phyloP scores from a whole-genome alignment of 345 rosid species.

The Murraya paniculata region DNA sequence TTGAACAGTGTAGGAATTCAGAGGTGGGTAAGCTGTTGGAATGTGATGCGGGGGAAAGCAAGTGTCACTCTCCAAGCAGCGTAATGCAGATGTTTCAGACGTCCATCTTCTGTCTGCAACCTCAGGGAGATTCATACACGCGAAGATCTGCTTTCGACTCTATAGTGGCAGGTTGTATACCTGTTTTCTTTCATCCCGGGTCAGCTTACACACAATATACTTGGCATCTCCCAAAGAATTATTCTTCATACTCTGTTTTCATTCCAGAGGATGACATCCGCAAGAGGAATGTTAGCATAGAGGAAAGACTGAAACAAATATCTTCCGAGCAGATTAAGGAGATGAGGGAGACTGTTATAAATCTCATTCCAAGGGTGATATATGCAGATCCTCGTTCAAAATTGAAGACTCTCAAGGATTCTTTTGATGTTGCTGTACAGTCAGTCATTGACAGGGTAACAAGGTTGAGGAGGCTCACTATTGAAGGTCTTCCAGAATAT shows the following conservation, averaged over 20 bases:
- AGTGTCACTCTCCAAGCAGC: constrained; percentile 91
- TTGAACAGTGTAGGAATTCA: constrained; percentile 62
- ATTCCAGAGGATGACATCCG: constrained; percentile 79
- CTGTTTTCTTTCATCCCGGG: constrained; percentile 92
- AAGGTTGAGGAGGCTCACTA: constrained; percentile 71
- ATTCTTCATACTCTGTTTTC: constrained; percentile 77
- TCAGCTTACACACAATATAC: constrained; percentile 88
- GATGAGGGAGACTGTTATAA: constrained; percentile 74
- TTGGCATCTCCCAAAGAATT: constrained; percentile 90
- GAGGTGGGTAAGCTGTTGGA: constrained; percentile 63
- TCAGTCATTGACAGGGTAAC: constrained; percentile 78
- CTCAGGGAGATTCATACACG: constrained; percentile 92
- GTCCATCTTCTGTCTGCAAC: constrained; percentile 81
- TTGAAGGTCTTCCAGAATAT: constrained; percentile 66
- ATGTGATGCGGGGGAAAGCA: constrained; percentile 89
- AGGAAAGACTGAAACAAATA: constrained; percentile 65
- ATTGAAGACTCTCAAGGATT: constrained; percentile 60
- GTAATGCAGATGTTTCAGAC: constrained; percentile 87
- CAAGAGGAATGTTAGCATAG: constrained; percentile 68
- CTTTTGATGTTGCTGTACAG: constrained; percentile 81
- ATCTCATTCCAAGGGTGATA: constrained; percentile 64
- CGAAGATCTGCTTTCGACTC: constrained; percentile 87
- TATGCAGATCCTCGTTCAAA: constrained; percentile 80
- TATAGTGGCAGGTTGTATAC: constrained; percentile 85
- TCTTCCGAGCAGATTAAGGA: constrained; percentile 65